Evolutionary conservation across 1,139 yeast genomes (phyloP).

Genomic region (Yamadazyma conglobata): DNA sequence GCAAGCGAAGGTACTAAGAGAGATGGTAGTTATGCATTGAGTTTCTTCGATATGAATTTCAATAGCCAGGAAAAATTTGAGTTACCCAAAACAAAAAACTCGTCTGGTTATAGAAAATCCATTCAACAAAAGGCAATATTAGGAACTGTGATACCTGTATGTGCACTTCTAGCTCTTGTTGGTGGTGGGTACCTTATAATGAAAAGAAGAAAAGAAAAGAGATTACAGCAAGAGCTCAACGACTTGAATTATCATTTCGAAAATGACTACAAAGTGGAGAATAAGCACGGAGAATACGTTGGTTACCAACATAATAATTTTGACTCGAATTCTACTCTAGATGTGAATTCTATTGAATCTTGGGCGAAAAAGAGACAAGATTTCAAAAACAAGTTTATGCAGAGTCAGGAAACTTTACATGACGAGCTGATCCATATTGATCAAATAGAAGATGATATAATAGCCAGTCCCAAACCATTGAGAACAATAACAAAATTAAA

Average conservation of each 20-base stretch:
- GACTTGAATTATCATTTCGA: slow-evolving; percentile 38
- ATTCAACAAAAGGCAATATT: slow-evolving; percentile 29
- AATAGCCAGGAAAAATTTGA: slow-evolving; percentile 15
- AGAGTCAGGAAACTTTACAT: slow-evolving; percentile 15
- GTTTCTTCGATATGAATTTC: slow-evolving; percentile 18
- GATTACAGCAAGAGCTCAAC: slow-evolving; percentile 21
- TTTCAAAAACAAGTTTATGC: slow-evolving; percentile 32
- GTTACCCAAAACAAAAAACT: slow-evolving; percentile 10
- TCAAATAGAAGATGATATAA: slow-evolving; percentile 10
- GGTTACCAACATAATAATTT: slow-evolving; percentile 6
- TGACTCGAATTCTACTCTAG: slow-evolving; percentile 42
- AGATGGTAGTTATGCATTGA: slow-evolving; percentile 10
- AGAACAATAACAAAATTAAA: slow-evolving; percentile 18
- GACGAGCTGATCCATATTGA: slow-evolving; percentile 11
- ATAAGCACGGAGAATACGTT: slow-evolving; percentile 3
- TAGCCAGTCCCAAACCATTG: slow-evolving; percentile 15
- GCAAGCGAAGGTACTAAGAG: slow-evolving; percentile 13
- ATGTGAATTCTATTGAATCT: slow-evolving; percentile 40
- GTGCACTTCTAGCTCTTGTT: slow-evolving; percentile 20
- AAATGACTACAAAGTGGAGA: slow-evolving; percentile 18
- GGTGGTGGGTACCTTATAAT: slow-evolving; percentile 18
- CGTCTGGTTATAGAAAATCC: slow-evolving; percentile 6
- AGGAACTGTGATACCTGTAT: slow-evolving; percentile 35
- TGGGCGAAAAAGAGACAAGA: slow-evolving; percentile 53
- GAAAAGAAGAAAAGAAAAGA: slow-evolving; percentile 20